Conservation (phyloP, 331 rosid genomes). For the Rhamnella rubrinervis region DNA sequence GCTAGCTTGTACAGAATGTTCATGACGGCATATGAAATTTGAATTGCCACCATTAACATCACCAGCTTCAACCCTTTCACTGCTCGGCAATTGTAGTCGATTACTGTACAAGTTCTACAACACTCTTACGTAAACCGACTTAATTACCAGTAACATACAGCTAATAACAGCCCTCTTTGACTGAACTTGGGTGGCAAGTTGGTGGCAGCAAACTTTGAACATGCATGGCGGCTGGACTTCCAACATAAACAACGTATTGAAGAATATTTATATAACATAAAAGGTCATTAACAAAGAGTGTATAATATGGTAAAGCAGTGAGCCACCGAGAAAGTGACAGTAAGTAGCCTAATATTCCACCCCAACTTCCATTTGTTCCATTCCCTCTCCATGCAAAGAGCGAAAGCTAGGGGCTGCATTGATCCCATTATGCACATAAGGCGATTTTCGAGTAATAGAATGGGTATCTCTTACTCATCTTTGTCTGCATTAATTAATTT, state of each 20-base stretch:
- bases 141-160: too few species aligned
- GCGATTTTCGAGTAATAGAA: constrained; percentile 20
- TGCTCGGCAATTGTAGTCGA: background rate
- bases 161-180: too few species aligned
- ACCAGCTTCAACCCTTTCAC: constrained; percentile 28
- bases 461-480: constrained; percentile 23
- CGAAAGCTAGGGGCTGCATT: constrained; percentile 18
- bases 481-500: background rate
- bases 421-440: constrained; percentile 32
- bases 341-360: constrained; percentile 22
- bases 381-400: constrained; percentile 18
- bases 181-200: too few species aligned
- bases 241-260: too few species aligned
- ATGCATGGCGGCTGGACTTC: too few species aligned
- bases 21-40: constrained; percentile 40
- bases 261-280: too few species aligned
- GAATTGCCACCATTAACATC: constrained; percentile 45
- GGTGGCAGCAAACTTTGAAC: too few species aligned
- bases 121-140: too few species aligned
- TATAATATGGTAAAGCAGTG: background rate
- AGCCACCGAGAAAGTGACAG: constrained; percentile 16
- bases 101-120: too few species aligned
- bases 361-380: constrained; percentile 28
- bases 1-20: constrained; percentile 55
- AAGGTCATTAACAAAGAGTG: background rate